phyloP scores from a whole-genome alignment of 1,139 yeast species.

The Meyerozyma guilliermondii region DNA sequence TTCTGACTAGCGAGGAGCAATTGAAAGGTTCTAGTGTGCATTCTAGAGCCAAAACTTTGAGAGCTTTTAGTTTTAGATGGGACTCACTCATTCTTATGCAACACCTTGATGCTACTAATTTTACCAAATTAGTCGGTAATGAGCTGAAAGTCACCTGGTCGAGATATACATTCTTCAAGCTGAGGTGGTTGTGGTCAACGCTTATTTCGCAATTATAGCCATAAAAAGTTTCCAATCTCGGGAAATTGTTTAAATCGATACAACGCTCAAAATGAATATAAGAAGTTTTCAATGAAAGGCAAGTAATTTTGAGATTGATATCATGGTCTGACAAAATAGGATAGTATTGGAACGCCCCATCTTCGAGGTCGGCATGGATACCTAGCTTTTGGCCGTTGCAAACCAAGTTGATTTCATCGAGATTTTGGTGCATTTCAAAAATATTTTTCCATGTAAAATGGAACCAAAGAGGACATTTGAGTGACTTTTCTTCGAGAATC shows the following conservation, averaged over 20 bases:
- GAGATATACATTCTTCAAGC: background rate
- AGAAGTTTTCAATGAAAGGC: background rate
- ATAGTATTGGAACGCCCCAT: background rate
- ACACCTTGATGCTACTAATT: background rate
- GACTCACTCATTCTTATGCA: background rate
- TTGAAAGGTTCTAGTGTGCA: background rate
- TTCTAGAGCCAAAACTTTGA: background rate
- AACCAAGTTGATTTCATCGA: background rate
- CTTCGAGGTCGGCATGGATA: background rate
- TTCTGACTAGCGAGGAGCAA: background rate
- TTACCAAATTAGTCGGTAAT: background rate
- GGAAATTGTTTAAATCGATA: background rate
- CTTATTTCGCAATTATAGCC: background rate
- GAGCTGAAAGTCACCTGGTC: background rate
- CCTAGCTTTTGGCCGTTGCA: background rate
- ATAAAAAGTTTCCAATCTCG: background rate
- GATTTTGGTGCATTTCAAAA: background rate
- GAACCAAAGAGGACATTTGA: background rate
- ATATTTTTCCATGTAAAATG: background rate
- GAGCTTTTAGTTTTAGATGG: background rate
- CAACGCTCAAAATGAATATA: background rate
- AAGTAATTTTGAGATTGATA: background rate
- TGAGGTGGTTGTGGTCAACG: background rate
- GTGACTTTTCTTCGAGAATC: background rate
- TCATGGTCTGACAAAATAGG: background rate